phyloP scores from a whole-genome alignment of 352 stramenopile species.

The Aphanomyces invadans region DNA sequence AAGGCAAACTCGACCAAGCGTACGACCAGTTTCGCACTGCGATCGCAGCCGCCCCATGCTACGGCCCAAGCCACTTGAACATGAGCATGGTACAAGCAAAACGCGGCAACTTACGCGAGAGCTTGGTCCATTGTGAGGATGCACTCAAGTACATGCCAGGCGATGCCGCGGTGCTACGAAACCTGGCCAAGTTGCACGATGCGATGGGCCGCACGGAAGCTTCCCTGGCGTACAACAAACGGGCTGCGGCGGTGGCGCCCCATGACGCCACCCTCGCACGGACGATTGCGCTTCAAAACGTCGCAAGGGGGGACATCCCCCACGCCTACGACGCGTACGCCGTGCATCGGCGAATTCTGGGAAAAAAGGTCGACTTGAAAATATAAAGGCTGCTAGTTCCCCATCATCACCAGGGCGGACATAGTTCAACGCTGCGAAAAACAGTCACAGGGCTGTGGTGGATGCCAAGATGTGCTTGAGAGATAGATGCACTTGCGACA shows the following conservation, averaged over 20 bases:
- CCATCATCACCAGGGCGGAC: too few relatives aligned
- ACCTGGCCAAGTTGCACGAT: constrained; percentile 50
- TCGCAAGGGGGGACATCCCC: constrained; percentile 27
- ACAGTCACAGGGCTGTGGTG: too few relatives aligned
- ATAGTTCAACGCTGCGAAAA: too few relatives aligned
- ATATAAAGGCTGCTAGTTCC: constrained; percentile 40
- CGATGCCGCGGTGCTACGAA: constrained; percentile 46
- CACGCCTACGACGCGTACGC: constrained; percentile 37
- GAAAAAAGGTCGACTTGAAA: constrained; percentile 56
- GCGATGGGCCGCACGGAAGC: constrained; percentile 40
- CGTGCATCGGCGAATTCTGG: constrained; percentile 36
- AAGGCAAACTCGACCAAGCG: constrained; percentile 37
- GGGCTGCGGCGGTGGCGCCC: constrained; percentile 31
- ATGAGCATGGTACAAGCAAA: constrained; percentile 41
- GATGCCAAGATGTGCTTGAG: too few relatives aligned
- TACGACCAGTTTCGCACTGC: constrained; percentile 36
- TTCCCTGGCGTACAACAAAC: constrained; percentile 41
- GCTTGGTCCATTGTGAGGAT: constrained; percentile 32
- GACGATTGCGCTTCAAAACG: constrained; percentile 41
- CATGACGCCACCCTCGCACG: constrained; percentile 34
- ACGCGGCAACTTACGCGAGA: constrained; percentile 39
- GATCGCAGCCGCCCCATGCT: constrained; percentile 42
- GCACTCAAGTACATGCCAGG: constrained; percentile 37
- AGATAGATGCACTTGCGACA: too few relatives aligned
- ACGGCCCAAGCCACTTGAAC: constrained; percentile 46